These are phyloP conservation scores for Diaporthe sp. DNA, from an alignment of 2,329 filamentous ascomycete genomes.

Conservation along the genomic window DNA sequence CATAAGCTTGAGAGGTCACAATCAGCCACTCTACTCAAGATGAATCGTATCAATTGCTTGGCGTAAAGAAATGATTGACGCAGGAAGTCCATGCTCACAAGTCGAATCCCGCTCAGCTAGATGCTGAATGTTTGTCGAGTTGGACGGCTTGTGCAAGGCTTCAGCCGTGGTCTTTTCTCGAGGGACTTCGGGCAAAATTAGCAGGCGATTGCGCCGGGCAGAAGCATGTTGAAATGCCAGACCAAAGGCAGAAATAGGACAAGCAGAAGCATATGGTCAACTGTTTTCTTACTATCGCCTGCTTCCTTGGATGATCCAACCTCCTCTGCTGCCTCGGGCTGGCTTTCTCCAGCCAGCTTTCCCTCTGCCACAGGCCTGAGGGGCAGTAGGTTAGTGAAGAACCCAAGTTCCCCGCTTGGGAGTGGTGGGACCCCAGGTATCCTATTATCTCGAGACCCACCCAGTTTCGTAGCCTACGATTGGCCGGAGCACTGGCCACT, in stretches of 20 bases:
- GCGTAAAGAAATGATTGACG: no score
- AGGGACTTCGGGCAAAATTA: neutral
- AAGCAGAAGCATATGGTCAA: neutral
- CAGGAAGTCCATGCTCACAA: neutral
- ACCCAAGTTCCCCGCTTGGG: rapidly evolving
- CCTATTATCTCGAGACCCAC: neutral
- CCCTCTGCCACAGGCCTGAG: neutral
- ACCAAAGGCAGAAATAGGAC: neutral
- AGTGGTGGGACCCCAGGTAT: neutral
- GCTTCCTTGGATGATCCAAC: neutral
- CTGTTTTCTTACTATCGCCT: neutral
- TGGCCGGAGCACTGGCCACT: slow-evolving; percentile 31
- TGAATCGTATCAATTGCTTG: neutral
- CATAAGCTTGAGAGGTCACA: neutral
- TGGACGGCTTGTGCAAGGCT: slow-evolving; percentile 5
- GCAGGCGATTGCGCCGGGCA: neutral
- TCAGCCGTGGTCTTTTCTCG: neutral
- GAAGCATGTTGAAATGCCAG: neutral
- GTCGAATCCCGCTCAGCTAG: neutral
- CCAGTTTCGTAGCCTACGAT: slow-evolving; percentile 3
- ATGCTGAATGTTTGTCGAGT: neutral
- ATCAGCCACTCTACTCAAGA: neutral
- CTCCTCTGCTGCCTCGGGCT: neutral
- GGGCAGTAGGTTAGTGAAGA: neutral
- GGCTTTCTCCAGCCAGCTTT: slow-evolving; percentile 11